phyloP scores from a whole-genome alignment of 305 asterid species.

The Fraxinus latifolia region DNA sequence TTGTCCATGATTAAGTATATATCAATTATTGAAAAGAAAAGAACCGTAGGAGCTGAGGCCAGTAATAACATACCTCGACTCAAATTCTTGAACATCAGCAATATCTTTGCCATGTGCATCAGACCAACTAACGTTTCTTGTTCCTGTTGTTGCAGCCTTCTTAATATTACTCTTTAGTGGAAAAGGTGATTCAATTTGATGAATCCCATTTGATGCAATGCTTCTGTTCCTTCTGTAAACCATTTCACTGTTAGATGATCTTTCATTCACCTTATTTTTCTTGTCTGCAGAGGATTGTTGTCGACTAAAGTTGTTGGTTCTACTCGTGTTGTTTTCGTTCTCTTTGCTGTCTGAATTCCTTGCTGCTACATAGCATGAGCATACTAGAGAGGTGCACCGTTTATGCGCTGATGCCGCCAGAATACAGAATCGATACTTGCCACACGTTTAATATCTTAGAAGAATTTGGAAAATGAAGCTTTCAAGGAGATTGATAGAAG shows the following conservation, averaged over 20 bases:
- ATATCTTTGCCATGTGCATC: conserved; percentile 66
- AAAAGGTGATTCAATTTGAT: conserved; percentile 15
- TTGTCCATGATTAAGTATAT: neutral
- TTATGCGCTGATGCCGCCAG: conserved; percentile 52
- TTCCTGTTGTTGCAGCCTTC: conserved; percentile 34
- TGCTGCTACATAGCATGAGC: conserved; percentile 60
- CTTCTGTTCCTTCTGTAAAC: conserved; percentile 10
- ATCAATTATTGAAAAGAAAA: neutral
- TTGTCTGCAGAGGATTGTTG: neutral
- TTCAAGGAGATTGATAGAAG: neutral
- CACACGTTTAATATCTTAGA: neutral
- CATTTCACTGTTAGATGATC: conserved; percentile 1
- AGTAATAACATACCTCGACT: conserved; percentile 46
- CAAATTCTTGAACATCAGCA: conserved; percentile 67
- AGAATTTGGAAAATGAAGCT: neutral
- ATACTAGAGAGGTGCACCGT: conserved; percentile 52
- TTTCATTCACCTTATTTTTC: conserved; percentile 15
- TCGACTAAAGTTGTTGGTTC: neutral
- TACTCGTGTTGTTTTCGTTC: conserved; percentile 22
- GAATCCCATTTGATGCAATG: conserved; percentile 13
- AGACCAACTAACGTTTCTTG: conserved; percentile 67
- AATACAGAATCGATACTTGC: neutral
- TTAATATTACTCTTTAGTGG: conserved; percentile 66
- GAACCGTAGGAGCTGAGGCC: neutral
- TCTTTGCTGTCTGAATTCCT: conserved; percentile 48